Evolutionary conservation across 805 yeast species (phyloP), one percentile per base, ranked within the genome.

Genomic region (Kuraishia hungarica): DNA sequence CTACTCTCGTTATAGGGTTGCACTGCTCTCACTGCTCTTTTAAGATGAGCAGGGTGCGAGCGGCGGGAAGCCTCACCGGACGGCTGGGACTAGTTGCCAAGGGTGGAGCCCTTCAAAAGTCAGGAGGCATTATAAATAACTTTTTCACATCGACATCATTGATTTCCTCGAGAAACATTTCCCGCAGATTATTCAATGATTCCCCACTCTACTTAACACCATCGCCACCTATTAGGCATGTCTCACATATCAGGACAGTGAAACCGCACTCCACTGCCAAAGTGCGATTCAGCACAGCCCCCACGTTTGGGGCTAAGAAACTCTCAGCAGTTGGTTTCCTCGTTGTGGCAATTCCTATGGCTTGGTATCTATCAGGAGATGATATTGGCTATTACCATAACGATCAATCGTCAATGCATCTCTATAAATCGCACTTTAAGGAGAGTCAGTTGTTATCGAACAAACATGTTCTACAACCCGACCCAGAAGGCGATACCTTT

Each of bases 401-500:
- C 29, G 23, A 51, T n/a, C 26, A 51, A n/a, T 39, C 43, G n/a
- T 19, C 47, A 35, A 35, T 35, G 26, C 28, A 39, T 11, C 47
- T 53, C 28, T 22, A 48, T 46, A 47, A 26, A 10, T 51, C 53
- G 11, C 39, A 48, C 20, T 62, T 63, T 56, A 60, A 58, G 35
- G 59, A 59, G 13, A 50, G 55, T 13, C 26, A 50, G 4, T 57
- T 62, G 29, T 39, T 64, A 23, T 54, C 62, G n/a, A 61, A 59
- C 22, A 56, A 60, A 13, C 79, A 77, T 59, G 68, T 64, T n/a
- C 67, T 80, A 47, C 57, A 56, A 5, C 79, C 87, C 0, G 79
- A 74, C 55, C 64, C 74, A 1, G 63, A 61, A 1, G 83, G 83
- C 2, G 87, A 83, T 43, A 87, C 96, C 0, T 86, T 75, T 67